Conservation (phyloP, 768 basidiomycete species). For the Boletellus sp. region DNA sequence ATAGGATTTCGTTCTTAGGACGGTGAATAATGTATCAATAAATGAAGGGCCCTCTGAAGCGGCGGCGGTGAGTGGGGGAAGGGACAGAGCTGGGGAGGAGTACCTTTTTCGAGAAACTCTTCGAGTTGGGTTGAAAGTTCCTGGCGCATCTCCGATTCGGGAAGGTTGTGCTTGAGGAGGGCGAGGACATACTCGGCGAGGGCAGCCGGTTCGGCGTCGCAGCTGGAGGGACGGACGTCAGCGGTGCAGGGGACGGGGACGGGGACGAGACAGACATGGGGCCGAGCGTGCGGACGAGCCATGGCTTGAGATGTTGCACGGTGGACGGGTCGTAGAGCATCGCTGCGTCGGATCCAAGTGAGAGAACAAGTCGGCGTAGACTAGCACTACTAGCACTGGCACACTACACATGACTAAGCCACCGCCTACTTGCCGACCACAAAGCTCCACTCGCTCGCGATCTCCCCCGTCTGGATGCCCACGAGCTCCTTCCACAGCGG, state of each 20-base stretch:
- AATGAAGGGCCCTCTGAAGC: constrained; percentile 64
- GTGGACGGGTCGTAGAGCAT: constrained; percentile 73
- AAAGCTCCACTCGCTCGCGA: constrained; percentile 80
- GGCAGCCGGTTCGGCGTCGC: constrained; percentile 92
- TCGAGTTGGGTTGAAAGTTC: constrained; percentile 75
- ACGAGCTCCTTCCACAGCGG: constrained; percentile 48
- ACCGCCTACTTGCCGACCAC: constrained; percentile 12
- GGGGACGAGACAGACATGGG: constrained; percentile 60
- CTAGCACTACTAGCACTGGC: too few species aligned
- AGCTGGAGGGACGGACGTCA: constrained; percentile 45
- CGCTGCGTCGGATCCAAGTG: constrained; percentile 2
- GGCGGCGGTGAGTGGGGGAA: constrained; percentile 10
- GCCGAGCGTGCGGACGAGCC: constrained; percentile 85
- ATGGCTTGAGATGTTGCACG: constrained; percentile 69
- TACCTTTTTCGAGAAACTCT: constrained; percentile 92
- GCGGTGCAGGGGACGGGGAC: not conserved
- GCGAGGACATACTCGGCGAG: constrained; percentile 94
- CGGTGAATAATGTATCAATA: constrained; percentile 81
- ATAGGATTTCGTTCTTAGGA: constrained; percentile 82
- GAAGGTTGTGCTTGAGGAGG: constrained; percentile 83
- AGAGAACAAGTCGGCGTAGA: not conserved
- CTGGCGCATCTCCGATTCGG: constrained; percentile 77
- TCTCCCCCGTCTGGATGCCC: constrained; percentile 70
- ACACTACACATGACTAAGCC: constrained; percentile 15
- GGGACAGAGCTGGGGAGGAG: constrained; percentile 13